phyloP scores from a whole-genome alignment of 331 rosid species.

The Pyrus hybrid region DNA sequence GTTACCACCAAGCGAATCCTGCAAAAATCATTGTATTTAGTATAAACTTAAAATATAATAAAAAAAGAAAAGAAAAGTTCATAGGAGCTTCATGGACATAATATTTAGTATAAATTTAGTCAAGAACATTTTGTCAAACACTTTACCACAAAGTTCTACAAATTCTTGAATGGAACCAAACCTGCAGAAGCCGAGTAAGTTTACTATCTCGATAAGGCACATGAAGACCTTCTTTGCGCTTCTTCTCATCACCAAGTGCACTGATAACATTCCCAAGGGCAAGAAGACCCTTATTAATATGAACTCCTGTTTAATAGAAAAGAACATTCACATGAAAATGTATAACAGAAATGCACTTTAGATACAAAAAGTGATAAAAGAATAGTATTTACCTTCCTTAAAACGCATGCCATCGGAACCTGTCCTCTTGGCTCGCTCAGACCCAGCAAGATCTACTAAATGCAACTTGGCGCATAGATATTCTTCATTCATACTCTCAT shows the following conservation, averaged over 20 bases:
- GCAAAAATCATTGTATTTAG: slow-evolving; percentile 33
- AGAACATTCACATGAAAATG: slow-evolving; percentile 15
- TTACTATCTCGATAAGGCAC: slow-evolving; percentile 98
- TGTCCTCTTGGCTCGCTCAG: slow-evolving; percentile 98
- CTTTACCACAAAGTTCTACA: background rate
- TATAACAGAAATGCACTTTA: slow-evolving; percentile 7
- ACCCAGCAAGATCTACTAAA: slow-evolving; percentile 98
- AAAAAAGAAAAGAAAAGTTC: background rate
- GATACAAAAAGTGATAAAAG: background rate
- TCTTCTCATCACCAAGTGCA: slow-evolving; percentile 99
- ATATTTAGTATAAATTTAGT: background rate
- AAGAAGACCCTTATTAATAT: slow-evolving; percentile 95
- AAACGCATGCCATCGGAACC: slow-evolving; percentile 98
- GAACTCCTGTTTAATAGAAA: slow-evolving; percentile 65
- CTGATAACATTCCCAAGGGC: slow-evolving; percentile 99
- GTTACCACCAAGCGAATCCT: slow-evolving; percentile 99
- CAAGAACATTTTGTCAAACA: background rate
- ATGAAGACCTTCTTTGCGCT: slow-evolving; percentile 91
- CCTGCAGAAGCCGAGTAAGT: slow-evolving; percentile 98
- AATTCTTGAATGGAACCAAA: slow-evolving; percentile 17
- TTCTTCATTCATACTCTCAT: slow-evolving; percentile 64
- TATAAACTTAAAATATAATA: background rate
- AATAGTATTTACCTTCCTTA: slow-evolving; percentile 68
- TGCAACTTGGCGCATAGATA: slow-evolving; percentile 95
- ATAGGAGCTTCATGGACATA: background rate